Evolutionary conservation across 2,329 filamentous ascomycete species (phyloP).

Genomic region (Neonectria sp.): DNA sequence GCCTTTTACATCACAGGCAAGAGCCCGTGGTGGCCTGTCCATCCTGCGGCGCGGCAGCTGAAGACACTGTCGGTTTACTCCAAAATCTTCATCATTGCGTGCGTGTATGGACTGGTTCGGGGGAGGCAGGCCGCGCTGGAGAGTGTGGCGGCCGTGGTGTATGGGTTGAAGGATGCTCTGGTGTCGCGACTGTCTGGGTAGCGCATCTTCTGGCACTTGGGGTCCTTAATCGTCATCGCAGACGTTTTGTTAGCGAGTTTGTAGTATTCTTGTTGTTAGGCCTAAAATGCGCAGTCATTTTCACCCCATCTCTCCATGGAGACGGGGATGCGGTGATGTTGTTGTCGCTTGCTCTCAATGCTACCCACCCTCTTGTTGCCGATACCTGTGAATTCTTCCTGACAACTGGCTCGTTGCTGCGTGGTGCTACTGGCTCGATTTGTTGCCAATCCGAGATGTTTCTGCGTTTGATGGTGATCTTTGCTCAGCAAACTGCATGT

Average conservation of each 20-base stretch:
- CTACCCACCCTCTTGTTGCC: neutral
- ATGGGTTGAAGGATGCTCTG: constrained; percentile 16
- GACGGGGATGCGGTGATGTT: too few species aligned
- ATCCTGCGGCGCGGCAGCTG: neutral
- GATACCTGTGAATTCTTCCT: neutral
- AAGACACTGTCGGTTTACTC: constrained; percentile 15
- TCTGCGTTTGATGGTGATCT: too few species aligned
- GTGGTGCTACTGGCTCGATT: too few species aligned
- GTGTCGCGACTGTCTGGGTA: constrained; percentile 13
- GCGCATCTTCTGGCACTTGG: neutral
- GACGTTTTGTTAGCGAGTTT: neutral
- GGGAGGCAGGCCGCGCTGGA: constrained; percentile 13
- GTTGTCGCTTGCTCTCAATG: too few species aligned
- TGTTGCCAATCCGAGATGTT: too few species aligned
- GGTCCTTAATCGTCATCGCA: neutral
- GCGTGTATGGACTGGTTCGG: constrained; percentile 1
- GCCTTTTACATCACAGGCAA: constrained; percentile 23
- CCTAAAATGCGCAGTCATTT: neutral
- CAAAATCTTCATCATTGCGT: constrained; percentile 13
- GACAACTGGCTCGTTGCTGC: too few species aligned
- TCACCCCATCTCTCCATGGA: neutral
- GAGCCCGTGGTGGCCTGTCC: constrained; percentile 20
- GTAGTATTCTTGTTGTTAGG: neutral
- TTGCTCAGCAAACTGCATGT: too few species aligned
- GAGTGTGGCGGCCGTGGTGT: neutral